phyloP scores from a whole-genome alignment of 768 basidiomycete species.

The Mycena floridula region DNA sequence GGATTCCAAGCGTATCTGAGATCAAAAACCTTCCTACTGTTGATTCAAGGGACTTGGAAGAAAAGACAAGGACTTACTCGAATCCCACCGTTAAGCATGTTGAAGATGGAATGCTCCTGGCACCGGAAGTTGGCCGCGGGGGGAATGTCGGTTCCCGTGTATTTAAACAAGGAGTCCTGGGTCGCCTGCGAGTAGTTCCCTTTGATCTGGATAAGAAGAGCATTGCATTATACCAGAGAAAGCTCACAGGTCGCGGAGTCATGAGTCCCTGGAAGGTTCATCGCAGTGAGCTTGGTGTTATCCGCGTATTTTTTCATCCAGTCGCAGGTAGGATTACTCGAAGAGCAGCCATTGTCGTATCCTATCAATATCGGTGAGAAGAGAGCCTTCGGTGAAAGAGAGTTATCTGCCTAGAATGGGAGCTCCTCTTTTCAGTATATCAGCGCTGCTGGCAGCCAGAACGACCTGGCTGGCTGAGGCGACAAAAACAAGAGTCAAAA shows the following conservation, averaged over 20 bases:
- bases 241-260: conserved; percentile 18
- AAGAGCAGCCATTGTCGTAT: conserved; percentile 12
- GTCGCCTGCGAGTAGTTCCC: conserved; percentile 19
- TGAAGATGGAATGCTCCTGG: conserved; percentile 39
- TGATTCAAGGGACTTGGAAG: no score
- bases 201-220: not conserved
- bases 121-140: conserved; percentile 30
- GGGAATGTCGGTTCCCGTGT: conserved; percentile 24
- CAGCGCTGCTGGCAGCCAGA: conserved; percentile 10
- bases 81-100: conserved; percentile 41
- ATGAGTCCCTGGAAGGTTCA: conserved; percentile 25
- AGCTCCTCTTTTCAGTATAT: conserved; percentile 14
- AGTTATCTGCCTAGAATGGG: conserved; percentile 14
- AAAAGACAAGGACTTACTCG: no score
- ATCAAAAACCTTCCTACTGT: no score
- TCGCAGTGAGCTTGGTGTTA: conserved; percentile 15
- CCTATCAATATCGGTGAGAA: conserved; percentile 5
- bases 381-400: not conserved
- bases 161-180: conserved; percentile 14
- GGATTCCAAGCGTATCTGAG: conserved; percentile 43
- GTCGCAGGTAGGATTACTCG: conserved; percentile 12
- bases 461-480: conserved; percentile 5
- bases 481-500: not conserved
- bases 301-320: conserved; percentile 20
- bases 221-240: not conserved